A percentile compares a stretch with the other conserved stretches of the same genome.
Conservation (phyloP, 2,329 filamentous ascomycete genomes). For the Pseudogymnoascus sp. region DNA sequence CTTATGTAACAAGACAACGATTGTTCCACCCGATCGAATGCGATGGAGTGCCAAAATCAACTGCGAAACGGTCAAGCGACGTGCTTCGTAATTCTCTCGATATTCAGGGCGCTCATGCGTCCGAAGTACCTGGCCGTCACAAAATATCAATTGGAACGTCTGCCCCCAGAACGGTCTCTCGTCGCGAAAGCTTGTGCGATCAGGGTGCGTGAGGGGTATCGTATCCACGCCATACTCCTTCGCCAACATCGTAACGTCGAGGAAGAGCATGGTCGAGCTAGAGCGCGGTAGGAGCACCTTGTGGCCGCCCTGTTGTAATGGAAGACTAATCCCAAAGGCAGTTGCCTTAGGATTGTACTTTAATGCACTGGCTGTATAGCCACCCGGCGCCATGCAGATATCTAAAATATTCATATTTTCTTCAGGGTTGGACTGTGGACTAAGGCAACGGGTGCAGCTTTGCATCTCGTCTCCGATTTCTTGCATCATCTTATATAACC, state of each 20-base stretch:
- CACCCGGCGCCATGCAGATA: conserved; percentile 25
- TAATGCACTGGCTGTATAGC: conserved; percentile 19
- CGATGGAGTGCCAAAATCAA: conserved; percentile 23
- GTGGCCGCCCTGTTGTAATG: conserved; percentile 20
- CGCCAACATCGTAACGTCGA: conserved; percentile 20
- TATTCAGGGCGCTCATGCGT: conserved; percentile 20
- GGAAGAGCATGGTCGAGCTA: conserved; percentile 12
- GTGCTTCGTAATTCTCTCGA: conserved; percentile 16
- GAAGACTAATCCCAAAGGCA: conserved; percentile 20
- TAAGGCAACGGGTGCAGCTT: conserved; percentile 12
- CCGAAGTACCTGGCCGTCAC: conserved; percentile 23
- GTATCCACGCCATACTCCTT: conserved; percentile 16
- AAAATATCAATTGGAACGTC: conserved; percentile 24
- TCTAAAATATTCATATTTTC: conserved; percentile 21
- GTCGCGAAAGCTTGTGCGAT: conserved; percentile 14
- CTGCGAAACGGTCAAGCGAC: conserved; percentile 19
- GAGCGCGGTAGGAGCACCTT: conserved; percentile 15
- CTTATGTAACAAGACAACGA: conserved; percentile 24
- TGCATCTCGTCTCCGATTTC: conserved; percentile 39
- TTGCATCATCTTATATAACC: conserved; percentile 39
- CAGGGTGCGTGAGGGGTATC: conserved; percentile 17
- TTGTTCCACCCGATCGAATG: conserved; percentile 18
- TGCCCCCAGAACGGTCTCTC: conserved; percentile 17
- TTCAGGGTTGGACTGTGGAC: not conserved
- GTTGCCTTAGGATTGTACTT: conserved; percentile 18